Evolutionary conservation across 176 grass and related monocot genomes (phyloP).

Genomic region (Cymbopogon citratus): DNA sequence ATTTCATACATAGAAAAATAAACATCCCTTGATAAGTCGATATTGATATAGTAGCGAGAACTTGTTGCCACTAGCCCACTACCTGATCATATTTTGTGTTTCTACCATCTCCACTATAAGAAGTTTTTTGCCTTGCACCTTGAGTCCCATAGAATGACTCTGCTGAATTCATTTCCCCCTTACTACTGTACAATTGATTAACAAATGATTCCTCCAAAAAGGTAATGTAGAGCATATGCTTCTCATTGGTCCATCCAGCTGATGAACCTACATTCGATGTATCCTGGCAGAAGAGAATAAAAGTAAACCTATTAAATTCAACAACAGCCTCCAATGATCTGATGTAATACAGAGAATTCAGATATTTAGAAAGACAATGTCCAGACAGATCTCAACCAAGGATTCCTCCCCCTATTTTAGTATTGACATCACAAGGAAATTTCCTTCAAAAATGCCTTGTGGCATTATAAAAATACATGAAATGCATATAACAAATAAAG

Average conservation of each 20-base stretch:
- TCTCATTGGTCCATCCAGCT: constrained; percentile 75
- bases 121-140: constrained; percentile 26
- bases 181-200: constrained; percentile 44
- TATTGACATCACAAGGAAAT: background rate
- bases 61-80: constrained; percentile 32
- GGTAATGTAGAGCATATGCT: constrained; percentile 68
- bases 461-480: background rate
- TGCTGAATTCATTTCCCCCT: constrained; percentile 27
- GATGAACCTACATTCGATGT: constrained; percentile 19
- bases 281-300: constrained; percentile 40
- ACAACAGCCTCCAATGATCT: background rate
- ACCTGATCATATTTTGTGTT: constrained; percentile 39
- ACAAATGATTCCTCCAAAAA: constrained; percentile 76
- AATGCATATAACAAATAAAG: background rate
- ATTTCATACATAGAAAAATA: background rate
- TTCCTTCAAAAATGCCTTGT: constrained; percentile 7
- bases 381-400: background rate
- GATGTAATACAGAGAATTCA: background rate
- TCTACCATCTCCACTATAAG: constrained; percentile 21
- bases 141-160: constrained; percentile 24
- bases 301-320: constrained; percentile 14
- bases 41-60: background rate
- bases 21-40: background rate
- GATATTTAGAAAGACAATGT: background rate
- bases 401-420: background rate